Evolutionary conservation across 129 eudicot genomes (phyloP).

Genomic region (Glebionis coronaria): DNA sequence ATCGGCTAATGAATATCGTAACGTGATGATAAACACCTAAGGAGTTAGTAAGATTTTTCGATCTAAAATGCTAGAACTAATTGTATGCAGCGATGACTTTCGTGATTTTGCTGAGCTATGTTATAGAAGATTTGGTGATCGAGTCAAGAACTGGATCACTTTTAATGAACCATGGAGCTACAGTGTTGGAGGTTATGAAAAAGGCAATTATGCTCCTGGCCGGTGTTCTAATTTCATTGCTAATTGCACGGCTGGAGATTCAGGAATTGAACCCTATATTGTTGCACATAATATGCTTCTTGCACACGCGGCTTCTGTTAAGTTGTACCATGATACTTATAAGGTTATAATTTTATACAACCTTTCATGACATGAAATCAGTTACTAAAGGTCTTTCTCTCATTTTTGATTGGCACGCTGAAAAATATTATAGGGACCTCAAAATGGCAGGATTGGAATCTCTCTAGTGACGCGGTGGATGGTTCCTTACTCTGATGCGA

Average conservation of each 20-base stretch:
- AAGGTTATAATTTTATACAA: conserved; percentile 25
- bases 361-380: not conserved
- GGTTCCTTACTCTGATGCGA: conserved; percentile 42
- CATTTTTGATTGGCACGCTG: not conserved
- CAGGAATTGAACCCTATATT: conserved; percentile 64
- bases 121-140: conserved; percentile 40
- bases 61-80: too few species aligned
- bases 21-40: too few species aligned
- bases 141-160: conserved; percentile 70
- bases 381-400: not conserved
- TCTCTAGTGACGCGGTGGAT: conserved; percentile 53
- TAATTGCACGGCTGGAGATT: conserved; percentile 50
- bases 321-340: conserved; percentile 46
- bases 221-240: conserved; percentile 46
- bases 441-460: conserved; percentile 62
- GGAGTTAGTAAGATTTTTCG: too few species aligned
- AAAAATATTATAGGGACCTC: conserved; percentile 39
- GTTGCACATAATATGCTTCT: conserved; percentile 59
- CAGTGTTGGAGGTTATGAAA: conserved; percentile 36
- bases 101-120: too few species aligned
- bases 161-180: conserved; percentile 60
- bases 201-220: conserved; percentile 55
- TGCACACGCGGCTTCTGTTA: conserved; percentile 59
- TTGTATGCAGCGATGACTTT: too few species aligned
- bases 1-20: too few species aligned